These are phyloP conservation scores for Piloderma croceum DNA, from an alignment of 768 basidiomycete species.

Conservation along the genomic window DNA sequence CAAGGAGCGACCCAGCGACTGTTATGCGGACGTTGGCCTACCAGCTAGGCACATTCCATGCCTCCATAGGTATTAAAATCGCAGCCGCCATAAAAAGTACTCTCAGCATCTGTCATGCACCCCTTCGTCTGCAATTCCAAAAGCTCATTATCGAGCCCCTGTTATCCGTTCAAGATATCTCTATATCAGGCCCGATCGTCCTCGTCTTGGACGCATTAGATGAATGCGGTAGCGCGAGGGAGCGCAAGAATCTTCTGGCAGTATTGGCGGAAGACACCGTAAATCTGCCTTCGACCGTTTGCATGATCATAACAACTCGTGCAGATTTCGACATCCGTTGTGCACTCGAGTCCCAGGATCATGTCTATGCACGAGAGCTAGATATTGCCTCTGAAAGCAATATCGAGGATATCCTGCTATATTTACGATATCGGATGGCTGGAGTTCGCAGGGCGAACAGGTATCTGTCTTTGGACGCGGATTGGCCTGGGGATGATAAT, in stretches of 20 bases:
- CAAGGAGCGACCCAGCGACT: constrained; percentile 22
- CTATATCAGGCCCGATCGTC: constrained; percentile 16
- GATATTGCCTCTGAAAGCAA: neutral
- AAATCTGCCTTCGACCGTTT: constrained; percentile 22
- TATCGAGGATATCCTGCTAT: neutral
- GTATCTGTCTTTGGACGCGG: constrained; percentile 3
- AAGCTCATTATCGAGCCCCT: neutral
- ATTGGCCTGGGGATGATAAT: constrained; percentile 26
- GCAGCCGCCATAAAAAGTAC: constrained; percentile 18
- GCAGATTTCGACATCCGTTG: constrained; percentile 24
- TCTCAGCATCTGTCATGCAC: constrained; percentile 6
- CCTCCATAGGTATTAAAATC: constrained; percentile 22
- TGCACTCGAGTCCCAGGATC: constrained; percentile 7
- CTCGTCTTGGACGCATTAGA: constrained; percentile 28
- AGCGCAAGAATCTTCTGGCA: constrained; percentile 21
- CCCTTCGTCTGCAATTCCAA: neutral
- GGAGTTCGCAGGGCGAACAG: neutral
- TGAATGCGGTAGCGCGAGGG: constrained; percentile 21
- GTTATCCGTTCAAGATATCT: neutral
- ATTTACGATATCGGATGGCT: neutral
- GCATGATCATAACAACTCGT: constrained; percentile 27
- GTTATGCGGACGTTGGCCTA: constrained; percentile 31
- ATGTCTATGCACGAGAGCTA: constrained; percentile 7
- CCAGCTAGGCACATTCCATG: constrained; percentile 29
- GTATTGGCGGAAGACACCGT: constrained; percentile 19